Base-by-base conservation (phyloP, 495 filamentous ascomycete species). In the Bacidia rubella region DNA sequence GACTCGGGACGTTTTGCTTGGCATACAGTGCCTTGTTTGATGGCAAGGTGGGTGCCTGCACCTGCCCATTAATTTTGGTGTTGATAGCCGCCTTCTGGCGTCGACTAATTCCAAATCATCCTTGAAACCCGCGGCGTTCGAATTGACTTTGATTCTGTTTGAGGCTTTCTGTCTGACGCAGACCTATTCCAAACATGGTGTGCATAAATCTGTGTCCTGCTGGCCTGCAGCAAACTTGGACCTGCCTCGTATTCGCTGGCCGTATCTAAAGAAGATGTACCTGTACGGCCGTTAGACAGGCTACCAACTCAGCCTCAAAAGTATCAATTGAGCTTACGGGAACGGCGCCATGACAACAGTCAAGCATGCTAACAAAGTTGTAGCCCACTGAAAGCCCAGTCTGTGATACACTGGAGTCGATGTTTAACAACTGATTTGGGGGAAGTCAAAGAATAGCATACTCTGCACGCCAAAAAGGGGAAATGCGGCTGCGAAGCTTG, bases 401-500 rank as follows among this genome's bases (percentile, higher is more conserved):
- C 67, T 73, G 27, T 80, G 64, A 57, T 87, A 89, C 75, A 87
- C 72, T 75, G 60, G 56, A 47, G 20, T 47, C 55, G 47, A 41
- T 17, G 29, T 35, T 52, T 29, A 52, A 59, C 64, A 68, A 15
- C 17, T 47, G 26, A 15, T 22, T 9, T 27, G 21, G 29, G 15
- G 15, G 29, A 35, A 5, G 15, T 15, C 5, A 35, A 15, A 27
- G 53, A 27, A 35, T 2, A 49, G 72, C 80, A 69, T 70, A 83
- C 79, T 79, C 61, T 83, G 80, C 4, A 79, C 74, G 11, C 79
- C 80, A 65, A 87, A 86, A 22, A 86, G 65, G 22, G 82, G 75
- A 57, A 82, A 89, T 58, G 79, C 80, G 62, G 87, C 90, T 54
- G 82, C 90, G 71, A 96, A 96, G 54, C 41, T 22, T 44, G 41